These are phyloP conservation scores for Talaromyces verruculosus DNA, from an alignment of 2,329 filamentous ascomycete genomes.

Conservation along the genomic window DNA sequence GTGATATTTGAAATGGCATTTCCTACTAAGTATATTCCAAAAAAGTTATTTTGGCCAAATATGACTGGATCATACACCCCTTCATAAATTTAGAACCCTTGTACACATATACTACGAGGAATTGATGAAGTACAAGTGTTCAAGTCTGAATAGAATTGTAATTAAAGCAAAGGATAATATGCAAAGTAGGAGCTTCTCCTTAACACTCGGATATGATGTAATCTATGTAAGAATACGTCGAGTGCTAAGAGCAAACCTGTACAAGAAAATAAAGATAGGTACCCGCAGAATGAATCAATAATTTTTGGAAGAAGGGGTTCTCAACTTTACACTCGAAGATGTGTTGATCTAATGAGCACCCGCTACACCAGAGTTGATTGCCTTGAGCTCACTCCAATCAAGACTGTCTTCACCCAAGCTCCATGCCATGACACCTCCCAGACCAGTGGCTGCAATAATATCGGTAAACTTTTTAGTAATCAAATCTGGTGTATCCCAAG, in stretches of 20 bases:
- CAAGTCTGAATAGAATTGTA: background rate
- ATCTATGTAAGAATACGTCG: background rate
- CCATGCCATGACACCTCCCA: slow-evolving; percentile 76
- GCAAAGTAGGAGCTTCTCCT: background rate
- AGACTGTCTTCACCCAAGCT: slow-evolving; percentile 66
- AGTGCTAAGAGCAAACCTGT: background rate
- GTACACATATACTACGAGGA: background rate
- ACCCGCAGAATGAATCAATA: background rate
- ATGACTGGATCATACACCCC: too few relatives aligned
- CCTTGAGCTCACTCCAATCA: slow-evolving; percentile 46
- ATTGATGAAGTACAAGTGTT: background rate
- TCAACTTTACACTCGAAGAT: too few relatives aligned
- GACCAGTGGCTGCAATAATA: slow-evolving; percentile 55
- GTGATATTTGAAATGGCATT: background rate
- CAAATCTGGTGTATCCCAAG: slow-evolving; percentile 65
- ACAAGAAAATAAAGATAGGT: background rate
- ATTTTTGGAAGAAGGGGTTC: background rate
- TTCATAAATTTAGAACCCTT: too few relatives aligned
- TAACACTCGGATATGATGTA: background rate
- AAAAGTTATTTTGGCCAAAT: too few relatives aligned
- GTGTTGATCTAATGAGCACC: background rate
- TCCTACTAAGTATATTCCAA: background rate
- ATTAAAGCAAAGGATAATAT: background rate
- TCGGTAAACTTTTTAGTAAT: slow-evolving; percentile 63
- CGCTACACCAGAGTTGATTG: slow-evolving; percentile 40